A percentile compares a stretch with the other conserved stretches of the same genome.
phyloP scores from a whole-genome alignment of 805 yeast genomes.

The Lipomyces starkeyi region DNA sequence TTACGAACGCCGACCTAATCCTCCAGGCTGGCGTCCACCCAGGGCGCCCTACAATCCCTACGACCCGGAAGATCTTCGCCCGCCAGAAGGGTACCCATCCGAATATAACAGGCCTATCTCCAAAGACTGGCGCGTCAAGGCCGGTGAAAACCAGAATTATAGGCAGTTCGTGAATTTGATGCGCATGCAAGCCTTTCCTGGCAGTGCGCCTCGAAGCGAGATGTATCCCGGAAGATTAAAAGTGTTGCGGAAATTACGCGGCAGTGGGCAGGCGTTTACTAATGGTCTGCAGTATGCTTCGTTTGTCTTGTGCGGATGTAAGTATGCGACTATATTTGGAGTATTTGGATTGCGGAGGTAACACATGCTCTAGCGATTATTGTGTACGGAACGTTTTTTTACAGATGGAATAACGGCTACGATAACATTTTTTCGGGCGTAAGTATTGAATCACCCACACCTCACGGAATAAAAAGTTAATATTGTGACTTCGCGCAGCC shows the following conservation, averaged over 20 bases:
- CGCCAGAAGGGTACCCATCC: constrained; percentile 85
- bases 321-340: constrained; percentile 42
- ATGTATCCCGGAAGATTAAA: constrained; percentile 80
- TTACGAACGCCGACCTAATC: constrained; percentile 70
- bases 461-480: background rate
- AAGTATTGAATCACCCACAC: constrained; percentile 1
- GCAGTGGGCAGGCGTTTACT: constrained; percentile 63
- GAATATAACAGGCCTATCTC: constrained; percentile 53
- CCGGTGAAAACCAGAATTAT: constrained; percentile 34
- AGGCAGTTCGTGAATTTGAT: constrained; percentile 62
- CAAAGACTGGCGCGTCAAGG: constrained; percentile 31
- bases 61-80: constrained; percentile 76
- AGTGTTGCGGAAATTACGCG: constrained; percentile 63
- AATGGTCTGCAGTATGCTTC: constrained; percentile 33
- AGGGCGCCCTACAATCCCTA: constrained; percentile 86
- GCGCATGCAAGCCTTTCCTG: constrained; percentile 74
- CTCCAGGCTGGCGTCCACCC: constrained; percentile 81
- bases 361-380: constrained; percentile 51
- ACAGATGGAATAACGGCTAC: constrained; percentile 84
- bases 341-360: background rate
- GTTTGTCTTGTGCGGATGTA: constrained; percentile 26
- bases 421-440: constrained; percentile 71
- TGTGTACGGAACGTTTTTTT: constrained; percentile 69
- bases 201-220: constrained; percentile 70
- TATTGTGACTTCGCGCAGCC: constrained; percentile 44